Conservation (phyloP, 306 rosid genomes). For the Vigna nakashimae region DNA sequence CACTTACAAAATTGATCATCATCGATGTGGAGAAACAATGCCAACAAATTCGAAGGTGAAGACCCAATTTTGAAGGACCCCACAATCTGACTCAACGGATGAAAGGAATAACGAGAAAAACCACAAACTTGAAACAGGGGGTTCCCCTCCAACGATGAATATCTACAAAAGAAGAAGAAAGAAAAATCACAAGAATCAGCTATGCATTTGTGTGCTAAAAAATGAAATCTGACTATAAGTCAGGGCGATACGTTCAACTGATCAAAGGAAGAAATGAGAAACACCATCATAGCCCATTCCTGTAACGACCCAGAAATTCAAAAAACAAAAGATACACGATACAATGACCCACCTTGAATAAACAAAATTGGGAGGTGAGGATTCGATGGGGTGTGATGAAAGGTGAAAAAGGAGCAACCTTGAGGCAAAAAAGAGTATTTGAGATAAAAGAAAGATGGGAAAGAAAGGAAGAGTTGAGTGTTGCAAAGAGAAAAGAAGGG, state of each 20-base stretch:
- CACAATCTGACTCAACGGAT: not conserved
- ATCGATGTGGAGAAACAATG: conserved; percentile 12
- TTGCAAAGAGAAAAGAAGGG: not conserved
- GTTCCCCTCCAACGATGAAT: conserved; percentile 13
- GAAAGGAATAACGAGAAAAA: not conserved
- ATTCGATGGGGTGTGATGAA: conserved; percentile 17
- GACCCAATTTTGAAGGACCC: conserved; percentile 17
- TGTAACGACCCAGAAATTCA: conserved; percentile 12
- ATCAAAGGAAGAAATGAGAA: not conserved
- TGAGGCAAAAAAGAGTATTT: not conserved
- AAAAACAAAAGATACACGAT: conserved; percentile 18
- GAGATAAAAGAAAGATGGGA: not conserved
- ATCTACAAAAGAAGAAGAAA: conserved; percentile 27
- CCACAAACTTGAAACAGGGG: conserved; percentile 29
- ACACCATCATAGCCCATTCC: conserved; percentile 1
- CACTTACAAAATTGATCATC: conserved; percentile 24
- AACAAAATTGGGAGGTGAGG: not conserved
- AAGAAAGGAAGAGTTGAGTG: not conserved
- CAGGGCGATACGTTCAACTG: not conserved
- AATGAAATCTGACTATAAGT: not conserved
- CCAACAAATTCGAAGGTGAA: not conserved
- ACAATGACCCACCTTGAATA: conserved; percentile 27
- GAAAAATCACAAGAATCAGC: conserved; percentile 23
- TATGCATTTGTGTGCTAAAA: conserved; percentile 14
- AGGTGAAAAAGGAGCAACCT: conserved; percentile 11